Evolutionary conservation across 2,329 filamentous ascomycete genomes (phyloP).

Genomic region (Colletotrichum musicola): DNA sequence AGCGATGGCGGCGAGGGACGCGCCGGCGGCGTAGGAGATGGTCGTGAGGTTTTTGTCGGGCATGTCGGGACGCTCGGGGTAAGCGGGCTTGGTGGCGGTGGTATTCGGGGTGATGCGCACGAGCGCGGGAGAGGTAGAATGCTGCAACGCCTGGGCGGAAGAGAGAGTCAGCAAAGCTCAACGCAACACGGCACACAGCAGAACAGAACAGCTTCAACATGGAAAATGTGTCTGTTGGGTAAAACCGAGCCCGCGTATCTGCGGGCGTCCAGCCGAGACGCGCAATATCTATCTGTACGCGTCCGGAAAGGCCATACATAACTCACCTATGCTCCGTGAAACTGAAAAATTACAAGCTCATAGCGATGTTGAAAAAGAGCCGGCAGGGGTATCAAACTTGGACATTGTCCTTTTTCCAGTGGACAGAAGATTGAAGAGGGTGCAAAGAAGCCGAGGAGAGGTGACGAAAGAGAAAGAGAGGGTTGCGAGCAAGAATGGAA

Average conservation of each 20-base stretch:
- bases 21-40: conserved; percentile 93
- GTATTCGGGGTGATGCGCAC: conserved; percentile 16
- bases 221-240: too few species aligned
- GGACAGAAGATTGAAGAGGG: background rate
- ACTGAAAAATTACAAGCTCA: conserved; percentile 25
- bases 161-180: conserved; percentile 3
- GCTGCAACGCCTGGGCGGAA: conserved; percentile 6
- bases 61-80: conserved; percentile 61
- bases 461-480: background rate
- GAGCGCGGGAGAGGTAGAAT: conserved; percentile 5
- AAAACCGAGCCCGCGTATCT: too few species aligned
- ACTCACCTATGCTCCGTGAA: conserved; percentile 22
- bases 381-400: conserved; percentile 11
- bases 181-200: background rate
- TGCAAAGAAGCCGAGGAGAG: background rate
- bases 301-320: too few species aligned
- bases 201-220: too few species aligned
- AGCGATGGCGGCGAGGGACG: conserved; percentile 92
- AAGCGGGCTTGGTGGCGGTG: conserved; percentile 6
- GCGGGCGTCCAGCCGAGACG: too few species aligned
- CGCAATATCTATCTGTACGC: too few species aligned
- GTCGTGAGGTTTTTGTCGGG: conserved; percentile 86
- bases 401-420: conserved; percentile 28
- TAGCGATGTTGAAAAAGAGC: conserved; percentile 26
- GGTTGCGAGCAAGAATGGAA: background rate